A percentile compares a stretch with the other conserved stretches of the same genome.
Conservation (phyloP, 139 green algal genomes). For the Coelastrella sp. region DNA sequence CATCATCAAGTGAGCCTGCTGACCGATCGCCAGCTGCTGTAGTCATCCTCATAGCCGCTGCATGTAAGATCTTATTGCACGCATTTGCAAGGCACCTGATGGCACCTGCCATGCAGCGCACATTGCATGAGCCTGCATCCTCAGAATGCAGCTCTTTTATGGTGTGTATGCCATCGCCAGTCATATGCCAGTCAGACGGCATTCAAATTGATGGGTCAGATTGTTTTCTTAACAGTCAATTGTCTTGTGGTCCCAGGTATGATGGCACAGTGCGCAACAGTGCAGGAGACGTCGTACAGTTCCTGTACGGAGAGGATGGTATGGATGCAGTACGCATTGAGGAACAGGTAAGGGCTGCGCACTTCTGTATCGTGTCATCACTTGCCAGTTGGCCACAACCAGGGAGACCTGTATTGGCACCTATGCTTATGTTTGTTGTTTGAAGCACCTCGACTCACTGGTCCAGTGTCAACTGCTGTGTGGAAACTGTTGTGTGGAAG, state of each 20-base stretch:
- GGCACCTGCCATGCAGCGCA: too few relatives aligned
- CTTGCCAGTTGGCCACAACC: too few relatives aligned
- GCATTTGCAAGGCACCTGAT: too few relatives aligned
- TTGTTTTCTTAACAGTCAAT: neutral
- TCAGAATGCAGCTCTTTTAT: neutral
- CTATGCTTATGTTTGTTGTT: too few relatives aligned
- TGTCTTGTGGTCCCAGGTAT: slow-evolving; percentile 66
- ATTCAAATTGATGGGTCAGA: neutral
- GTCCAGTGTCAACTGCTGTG: neutral
- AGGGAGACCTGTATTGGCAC: too few relatives aligned
- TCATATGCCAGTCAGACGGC: neutral
- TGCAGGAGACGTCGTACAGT: slow-evolving; percentile 93
- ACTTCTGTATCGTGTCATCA: too few relatives aligned
- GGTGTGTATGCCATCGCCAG: neutral
- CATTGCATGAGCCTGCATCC: too few relatives aligned
- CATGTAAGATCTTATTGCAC: too few relatives aligned
- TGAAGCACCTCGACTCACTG: too few relatives aligned
- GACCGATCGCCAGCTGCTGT: too few relatives aligned
- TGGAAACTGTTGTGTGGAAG: neutral
- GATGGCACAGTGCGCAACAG: slow-evolving; percentile 96
- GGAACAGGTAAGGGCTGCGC: slow-evolving; percentile 38
- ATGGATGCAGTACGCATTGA: slow-evolving; percentile 98
- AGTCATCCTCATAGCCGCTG: too few relatives aligned
- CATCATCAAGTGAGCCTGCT: slow-evolving; percentile 77
- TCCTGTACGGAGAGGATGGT: slow-evolving; percentile 99